Conservation (phyloP, 208 protist species). For the Trypanosoma melophagium region DNA sequence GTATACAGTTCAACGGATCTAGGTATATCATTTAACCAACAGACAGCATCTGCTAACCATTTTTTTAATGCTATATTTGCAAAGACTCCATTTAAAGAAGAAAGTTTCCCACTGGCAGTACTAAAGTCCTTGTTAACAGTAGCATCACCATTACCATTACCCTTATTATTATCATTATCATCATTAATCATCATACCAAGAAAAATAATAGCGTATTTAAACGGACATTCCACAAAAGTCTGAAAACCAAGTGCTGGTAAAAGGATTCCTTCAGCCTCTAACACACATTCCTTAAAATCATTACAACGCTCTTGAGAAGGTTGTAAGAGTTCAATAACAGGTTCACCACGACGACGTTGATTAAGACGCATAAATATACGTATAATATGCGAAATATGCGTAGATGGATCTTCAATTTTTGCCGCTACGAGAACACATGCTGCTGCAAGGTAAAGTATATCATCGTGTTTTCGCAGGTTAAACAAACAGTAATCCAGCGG, state of each 20-base stretch:
- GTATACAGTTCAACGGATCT: slow-evolving; percentile 41
- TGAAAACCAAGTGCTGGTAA: slow-evolving; percentile 82
- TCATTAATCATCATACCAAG: slow-evolving; percentile 58
- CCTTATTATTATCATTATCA: slow-evolving; percentile 22
- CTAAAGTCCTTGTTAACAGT: neutral
- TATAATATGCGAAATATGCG: slow-evolving; percentile 60
- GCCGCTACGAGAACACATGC: slow-evolving; percentile 79
- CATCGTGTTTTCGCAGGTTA: slow-evolving; percentile 59
- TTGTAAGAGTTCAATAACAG: slow-evolving; percentile 29
- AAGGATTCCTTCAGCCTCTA: slow-evolving; percentile 71
- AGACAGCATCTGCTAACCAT: slow-evolving; percentile 60
- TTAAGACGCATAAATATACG: slow-evolving; percentile 61
- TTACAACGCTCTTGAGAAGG: slow-evolving; percentile 41
- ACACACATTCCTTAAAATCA: slow-evolving; percentile 68
- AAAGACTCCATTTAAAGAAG: slow-evolving; percentile 9
- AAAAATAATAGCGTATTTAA: slow-evolving; percentile 76
- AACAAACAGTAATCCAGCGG: slow-evolving; percentile 78
- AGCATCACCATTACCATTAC: neutral
- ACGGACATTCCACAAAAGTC: slow-evolving; percentile 75
- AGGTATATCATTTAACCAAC: slow-evolving; percentile 73
- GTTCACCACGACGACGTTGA: slow-evolving; percentile 39
- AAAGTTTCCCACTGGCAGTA: neutral
- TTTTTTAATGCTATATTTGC: slow-evolving; percentile 29
- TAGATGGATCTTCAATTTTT: slow-evolving; percentile 68
- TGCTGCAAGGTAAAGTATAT: slow-evolving; percentile 67